Percentiles rank a stretch among this genome's conserved stretches.
Evolutionary conservation across 768 basidiomycete genomes (phyloP).

Genomic region (Sporobolomyces pararoseus): DNA sequence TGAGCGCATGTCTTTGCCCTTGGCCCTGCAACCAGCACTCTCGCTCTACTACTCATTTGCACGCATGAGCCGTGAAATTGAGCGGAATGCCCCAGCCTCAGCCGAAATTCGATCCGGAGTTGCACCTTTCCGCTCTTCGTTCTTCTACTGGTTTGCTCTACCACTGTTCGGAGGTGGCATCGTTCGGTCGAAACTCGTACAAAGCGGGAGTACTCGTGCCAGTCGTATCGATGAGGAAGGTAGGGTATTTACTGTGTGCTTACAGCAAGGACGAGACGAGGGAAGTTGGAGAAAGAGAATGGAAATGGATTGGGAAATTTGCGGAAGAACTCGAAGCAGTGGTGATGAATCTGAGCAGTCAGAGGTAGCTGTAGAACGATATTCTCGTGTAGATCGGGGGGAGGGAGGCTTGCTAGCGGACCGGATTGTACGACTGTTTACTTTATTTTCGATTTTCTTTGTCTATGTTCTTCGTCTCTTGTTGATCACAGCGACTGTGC

Average conservation of each 20-base stretch:
- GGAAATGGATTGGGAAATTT: background rate
- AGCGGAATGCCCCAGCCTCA: slow-evolving; percentile 2
- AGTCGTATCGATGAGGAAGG: slow-evolving; percentile 1
- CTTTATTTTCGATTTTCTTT: too few species aligned
- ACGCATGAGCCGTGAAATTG: too few species aligned
- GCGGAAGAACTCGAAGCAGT: slow-evolving; percentile 5
- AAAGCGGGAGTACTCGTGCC: slow-evolving; percentile 3
- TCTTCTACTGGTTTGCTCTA: background rate
- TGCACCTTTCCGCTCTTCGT: slow-evolving; percentile 1
- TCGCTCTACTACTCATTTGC: too few species aligned
- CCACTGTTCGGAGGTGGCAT: background rate
- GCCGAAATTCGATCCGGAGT: slow-evolving; percentile 6
- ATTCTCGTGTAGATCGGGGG: too few species aligned
- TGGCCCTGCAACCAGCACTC: too few species aligned
- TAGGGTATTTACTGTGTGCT: slow-evolving; percentile 1
- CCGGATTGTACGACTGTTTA: too few species aligned
- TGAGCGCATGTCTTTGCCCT: too few species aligned
- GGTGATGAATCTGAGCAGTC: background rate
- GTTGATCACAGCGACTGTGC: too few species aligned
- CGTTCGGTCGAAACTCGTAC: background rate
- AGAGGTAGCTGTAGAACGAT: too few species aligned
- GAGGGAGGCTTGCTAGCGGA: too few species aligned
- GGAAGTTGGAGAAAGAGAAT: background rate
- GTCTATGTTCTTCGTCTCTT: too few species aligned
- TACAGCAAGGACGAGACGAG: background rate